Evolutionary conservation across 1,139 yeast species (phyloP).

Genomic region (Blastobotrys serpentis): DNA sequence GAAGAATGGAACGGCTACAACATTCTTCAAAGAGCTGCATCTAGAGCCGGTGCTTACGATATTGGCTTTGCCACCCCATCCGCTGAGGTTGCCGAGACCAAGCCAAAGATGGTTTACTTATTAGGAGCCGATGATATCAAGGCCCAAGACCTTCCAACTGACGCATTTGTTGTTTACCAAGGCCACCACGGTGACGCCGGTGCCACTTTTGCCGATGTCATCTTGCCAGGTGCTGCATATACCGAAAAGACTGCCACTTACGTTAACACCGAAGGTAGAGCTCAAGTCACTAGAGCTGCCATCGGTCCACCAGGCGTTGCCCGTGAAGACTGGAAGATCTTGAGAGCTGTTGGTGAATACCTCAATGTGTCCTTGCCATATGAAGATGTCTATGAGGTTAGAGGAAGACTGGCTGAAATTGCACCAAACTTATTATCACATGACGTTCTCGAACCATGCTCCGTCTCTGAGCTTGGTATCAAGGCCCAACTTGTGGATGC

Average conservation of each 20-base stretch:
- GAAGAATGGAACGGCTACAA: constrained; percentile 83
- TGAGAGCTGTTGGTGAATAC: constrained; percentile 81
- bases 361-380: constrained; percentile 71
- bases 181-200: constrained; percentile 94
- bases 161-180: constrained; percentile 86
- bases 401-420: constrained; percentile 69
- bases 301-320: constrained; percentile 90
- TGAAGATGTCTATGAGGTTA: constrained; percentile 68
- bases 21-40: constrained; percentile 81
- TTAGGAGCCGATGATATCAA: constrained; percentile 82
- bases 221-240: constrained; percentile 85
- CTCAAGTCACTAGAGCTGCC: constrained; percentile 83
- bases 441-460: constrained; percentile 68
- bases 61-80: constrained; percentile 69
- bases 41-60: constrained; percentile 84
- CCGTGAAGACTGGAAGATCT: constrained; percentile 89
- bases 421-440: constrained; percentile 82
- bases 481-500: constrained; percentile 43
- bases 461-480: constrained; percentile 60
- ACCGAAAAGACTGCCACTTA: constrained; percentile 88
- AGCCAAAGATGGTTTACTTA: constrained; percentile 75
- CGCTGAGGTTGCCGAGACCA: constrained; percentile 47
- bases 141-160: constrained; percentile 70
- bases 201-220: constrained; percentile 84
- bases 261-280: constrained; percentile 88